A percentile compares a stretch with the other conserved stretches of the same genome.
phyloP scores from a whole-genome alignment of 139 green algal species.

The Volvox africanus region DNA sequence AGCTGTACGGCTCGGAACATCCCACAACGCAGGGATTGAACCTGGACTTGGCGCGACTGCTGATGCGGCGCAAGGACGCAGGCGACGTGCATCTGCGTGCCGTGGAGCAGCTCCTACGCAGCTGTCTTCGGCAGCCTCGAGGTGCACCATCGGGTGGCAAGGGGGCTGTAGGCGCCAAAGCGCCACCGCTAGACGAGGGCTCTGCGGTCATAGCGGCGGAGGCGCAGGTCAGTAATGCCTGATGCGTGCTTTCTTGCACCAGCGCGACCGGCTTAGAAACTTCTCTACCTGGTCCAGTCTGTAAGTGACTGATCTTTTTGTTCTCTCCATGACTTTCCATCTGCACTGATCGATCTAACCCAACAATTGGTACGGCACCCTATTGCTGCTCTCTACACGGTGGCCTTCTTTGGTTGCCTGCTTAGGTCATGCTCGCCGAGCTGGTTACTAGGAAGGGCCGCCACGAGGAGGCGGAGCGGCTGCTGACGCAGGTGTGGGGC shows the following conservation, averaged over 20 bases:
- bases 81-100: constrained; percentile 15
- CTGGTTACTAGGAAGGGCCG: constrained; percentile 27
- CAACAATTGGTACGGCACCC: too few species aligned
- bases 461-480: constrained; percentile 37
- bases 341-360: too few species aligned
- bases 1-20: constrained; percentile 30
- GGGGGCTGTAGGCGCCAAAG: background rate
- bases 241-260: too few species aligned
- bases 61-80: constrained; percentile 15
- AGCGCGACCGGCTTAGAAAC: too few species aligned
- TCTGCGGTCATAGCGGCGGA: background rate
- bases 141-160: background rate
- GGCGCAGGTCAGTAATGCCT: background rate
- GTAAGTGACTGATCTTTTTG: too few species aligned
- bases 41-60: constrained; percentile 26
- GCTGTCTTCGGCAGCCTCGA: background rate
- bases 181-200: background rate
- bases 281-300: too few species aligned
- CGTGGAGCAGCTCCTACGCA: constrained; percentile 32
- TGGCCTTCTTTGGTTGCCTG: background rate
- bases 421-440: constrained; percentile 24
- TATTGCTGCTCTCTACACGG: too few species aligned
- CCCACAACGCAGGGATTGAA: background rate
- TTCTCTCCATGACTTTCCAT: too few species aligned
- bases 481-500: constrained; percentile 19